These are phyloP conservation scores for Macrolepiota fuliginosa DNA, from an alignment of 768 basidiomycete genomes.

Conservation along the genomic window DNA sequence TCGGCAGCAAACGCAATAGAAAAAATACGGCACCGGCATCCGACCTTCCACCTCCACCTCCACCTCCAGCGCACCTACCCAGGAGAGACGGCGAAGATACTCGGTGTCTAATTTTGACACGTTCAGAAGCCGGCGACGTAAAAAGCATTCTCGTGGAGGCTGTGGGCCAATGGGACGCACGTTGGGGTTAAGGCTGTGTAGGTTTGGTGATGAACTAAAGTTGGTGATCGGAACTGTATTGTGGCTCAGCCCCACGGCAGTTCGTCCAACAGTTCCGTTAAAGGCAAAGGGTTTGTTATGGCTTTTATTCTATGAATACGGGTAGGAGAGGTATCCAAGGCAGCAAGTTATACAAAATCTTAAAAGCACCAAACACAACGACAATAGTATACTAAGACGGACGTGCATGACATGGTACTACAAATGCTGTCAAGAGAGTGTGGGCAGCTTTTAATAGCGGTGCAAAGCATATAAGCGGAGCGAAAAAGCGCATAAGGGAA, in stretches of 20 bases:
- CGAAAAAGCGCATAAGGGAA: conserved; percentile 4
- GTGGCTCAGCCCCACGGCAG: background rate
- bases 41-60: background rate
- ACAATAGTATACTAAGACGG: conserved; percentile 7
- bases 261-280: background rate
- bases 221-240: background rate
- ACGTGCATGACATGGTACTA: conserved; percentile 1
- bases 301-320: background rate
- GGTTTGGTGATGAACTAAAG: background rate
- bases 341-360: background rate
- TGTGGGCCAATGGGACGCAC: conserved; percentile 34
- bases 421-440: conserved; percentile 16
- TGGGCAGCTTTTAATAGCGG: conserved; percentile 7
- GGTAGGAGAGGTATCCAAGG: background rate
- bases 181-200: conserved; percentile 32
- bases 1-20: conserved; percentile 10
- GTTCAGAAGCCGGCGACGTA: conserved; percentile 9
- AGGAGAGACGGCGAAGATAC: conserved; percentile 53
- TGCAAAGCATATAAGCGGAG: conserved; percentile 5
- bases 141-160: conserved; percentile 47
- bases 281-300: background rate
- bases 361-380: conserved; percentile 11
- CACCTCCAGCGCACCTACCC: conserved; percentile 41
- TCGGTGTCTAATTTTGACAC: conserved; percentile 40
- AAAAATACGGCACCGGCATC: conserved; percentile 26